A percentile compares a stretch with the other conserved stretches of the same genome.
phyloP scores from a whole-genome alignment of 345 rosid species.

The Syzygium grande region DNA sequence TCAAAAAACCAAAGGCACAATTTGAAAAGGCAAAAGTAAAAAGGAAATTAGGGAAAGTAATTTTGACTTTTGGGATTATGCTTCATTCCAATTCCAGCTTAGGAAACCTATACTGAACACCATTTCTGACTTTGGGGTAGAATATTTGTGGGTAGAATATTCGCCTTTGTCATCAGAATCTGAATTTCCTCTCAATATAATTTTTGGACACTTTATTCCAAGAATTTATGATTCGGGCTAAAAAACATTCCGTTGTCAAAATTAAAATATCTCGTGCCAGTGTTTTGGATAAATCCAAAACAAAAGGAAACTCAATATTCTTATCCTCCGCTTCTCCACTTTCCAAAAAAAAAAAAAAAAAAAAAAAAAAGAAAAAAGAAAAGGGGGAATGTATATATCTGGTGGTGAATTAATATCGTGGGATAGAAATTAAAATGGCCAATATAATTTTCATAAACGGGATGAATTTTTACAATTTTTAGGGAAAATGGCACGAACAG shows the following conservation, averaged over 20 bases:
- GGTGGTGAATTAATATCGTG: neutral
- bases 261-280: too few relatives aligned
- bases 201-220: neutral
- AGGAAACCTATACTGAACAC: neutral
- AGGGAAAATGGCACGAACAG: too few relatives aligned
- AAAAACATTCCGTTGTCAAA: too few relatives aligned
- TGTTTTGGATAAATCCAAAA: neutral
- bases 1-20: neutral
- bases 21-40: neutral
- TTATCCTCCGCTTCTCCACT: neutral
- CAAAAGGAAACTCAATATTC: neutral
- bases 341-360: neutral
- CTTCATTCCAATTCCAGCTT: neutral
- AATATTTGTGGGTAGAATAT: neutral
- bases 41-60: neutral
- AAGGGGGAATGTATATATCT: neutral
- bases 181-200: neutral
- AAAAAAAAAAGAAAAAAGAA: fast-evolving
- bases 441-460: neutral
- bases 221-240: neutral
- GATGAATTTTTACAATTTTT: neutral
- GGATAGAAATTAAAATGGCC: neutral
- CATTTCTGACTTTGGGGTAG: fast-evolving
- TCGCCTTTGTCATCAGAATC: neutral
- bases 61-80: neutral